Conservation (phyloP, 768 basidiomycete genomes). For the Rhodotorula diobovata region DNA sequence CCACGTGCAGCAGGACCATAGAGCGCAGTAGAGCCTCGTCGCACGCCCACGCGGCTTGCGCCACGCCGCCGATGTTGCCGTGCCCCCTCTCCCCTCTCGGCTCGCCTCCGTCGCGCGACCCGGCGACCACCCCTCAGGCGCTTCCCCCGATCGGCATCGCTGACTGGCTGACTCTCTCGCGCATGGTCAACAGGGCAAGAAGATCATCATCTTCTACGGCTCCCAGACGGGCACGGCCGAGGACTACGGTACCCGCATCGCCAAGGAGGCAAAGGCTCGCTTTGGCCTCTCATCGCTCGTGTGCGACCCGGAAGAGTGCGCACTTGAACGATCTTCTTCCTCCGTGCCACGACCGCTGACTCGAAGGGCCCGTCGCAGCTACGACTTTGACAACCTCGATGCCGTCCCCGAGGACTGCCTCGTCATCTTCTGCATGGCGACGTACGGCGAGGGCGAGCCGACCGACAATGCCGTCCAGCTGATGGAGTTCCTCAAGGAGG, state of each 20-base stretch:
- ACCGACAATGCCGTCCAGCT: slow-evolving; percentile 95
- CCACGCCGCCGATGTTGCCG: background rate
- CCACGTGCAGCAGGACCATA: background rate
- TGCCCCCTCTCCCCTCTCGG: background rate
- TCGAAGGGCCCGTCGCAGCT: slow-evolving; percentile 45
- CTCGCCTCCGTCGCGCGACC: background rate
- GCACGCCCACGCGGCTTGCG: too few relatives aligned
- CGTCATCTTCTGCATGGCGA: slow-evolving; percentile 93
- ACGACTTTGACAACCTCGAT: slow-evolving; percentile 96
- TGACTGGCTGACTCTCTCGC: background rate
- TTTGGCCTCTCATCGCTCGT: slow-evolving; percentile 93
- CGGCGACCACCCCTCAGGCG: background rate
- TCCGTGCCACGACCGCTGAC: background rate
- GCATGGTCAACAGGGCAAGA: slow-evolving; percentile 70
- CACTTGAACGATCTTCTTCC: too few relatives aligned
- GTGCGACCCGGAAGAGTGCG: slow-evolving; percentile 85
- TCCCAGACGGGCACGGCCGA: slow-evolving; percentile 98
- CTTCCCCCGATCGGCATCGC: background rate
- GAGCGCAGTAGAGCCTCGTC: background rate
- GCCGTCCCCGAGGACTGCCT: slow-evolving; percentile 78
- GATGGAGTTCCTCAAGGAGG: slow-evolving; percentile 84
- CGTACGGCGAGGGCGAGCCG: slow-evolving; percentile 97
- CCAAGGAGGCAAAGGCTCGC: slow-evolving; percentile 95
- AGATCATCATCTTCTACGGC: slow-evolving; percentile 93
- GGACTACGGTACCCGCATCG: slow-evolving; percentile 89